Conservation (phyloP, 768 basidiomycete genomes). For the Cubamyces sp. region DNA sequence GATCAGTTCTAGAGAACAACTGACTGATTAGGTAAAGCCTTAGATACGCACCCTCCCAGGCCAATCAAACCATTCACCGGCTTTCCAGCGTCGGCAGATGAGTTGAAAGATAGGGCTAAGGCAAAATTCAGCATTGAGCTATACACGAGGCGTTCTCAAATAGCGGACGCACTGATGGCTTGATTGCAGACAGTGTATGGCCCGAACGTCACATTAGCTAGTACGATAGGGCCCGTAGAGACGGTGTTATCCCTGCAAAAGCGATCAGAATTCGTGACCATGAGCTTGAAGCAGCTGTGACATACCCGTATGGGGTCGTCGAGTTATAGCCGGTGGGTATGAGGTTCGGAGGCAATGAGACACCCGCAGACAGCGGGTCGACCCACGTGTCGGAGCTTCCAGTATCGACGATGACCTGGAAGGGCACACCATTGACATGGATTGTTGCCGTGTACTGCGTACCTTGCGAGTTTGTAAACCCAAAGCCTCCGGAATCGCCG, state of each 20-base stretch:
- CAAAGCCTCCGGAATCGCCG: not conserved
- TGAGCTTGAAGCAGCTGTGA: not conserved
- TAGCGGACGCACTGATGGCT: not conserved
- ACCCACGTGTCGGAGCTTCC: constrained; percentile 7
- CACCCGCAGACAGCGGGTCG: constrained; percentile 1
- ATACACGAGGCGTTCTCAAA: no score
- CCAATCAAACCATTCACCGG: not conserved
- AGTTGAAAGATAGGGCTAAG: not conserved
- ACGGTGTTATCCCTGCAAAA: not conserved
- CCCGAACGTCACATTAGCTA: constrained; percentile 1
- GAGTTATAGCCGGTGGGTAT: not conserved
- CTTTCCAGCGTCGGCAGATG: not conserved
- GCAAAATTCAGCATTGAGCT: no score
- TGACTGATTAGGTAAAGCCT: not conserved
- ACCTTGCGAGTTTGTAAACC: not conserved
- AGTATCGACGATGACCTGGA: constrained; percentile 1
- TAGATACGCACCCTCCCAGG: not conserved
- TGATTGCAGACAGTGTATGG: not conserved
- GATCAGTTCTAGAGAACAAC: not conserved
- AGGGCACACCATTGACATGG: constrained; percentile 1
- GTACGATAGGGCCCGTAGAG: not conserved
- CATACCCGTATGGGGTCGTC: not conserved
- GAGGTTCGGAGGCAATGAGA: not conserved
- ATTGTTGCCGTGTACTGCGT: not conserved
- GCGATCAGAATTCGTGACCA: not conserved